Evolutionary conservation across 2,329 filamentous ascomycete species (phyloP).

Genomic region (Geosmithia putterillii): DNA sequence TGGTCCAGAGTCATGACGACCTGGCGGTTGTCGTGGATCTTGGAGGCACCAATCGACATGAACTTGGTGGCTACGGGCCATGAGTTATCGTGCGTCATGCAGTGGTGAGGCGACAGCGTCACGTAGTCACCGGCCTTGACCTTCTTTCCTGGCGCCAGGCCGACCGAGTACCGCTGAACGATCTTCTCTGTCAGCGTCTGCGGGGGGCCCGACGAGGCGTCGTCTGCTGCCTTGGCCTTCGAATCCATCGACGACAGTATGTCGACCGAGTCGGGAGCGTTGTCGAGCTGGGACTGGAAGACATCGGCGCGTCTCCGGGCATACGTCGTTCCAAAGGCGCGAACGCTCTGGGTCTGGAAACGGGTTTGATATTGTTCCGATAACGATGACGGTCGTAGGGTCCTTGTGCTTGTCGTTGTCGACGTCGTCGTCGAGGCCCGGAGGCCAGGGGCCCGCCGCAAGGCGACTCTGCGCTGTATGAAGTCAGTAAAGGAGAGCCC

Average conservation of each 20-base stretch:
- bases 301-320: slow-evolving; percentile 14
- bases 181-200: slow-evolving; percentile 93
- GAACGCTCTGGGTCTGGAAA: background rate
- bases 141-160: slow-evolving; percentile 59
- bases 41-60: slow-evolving; percentile 64
- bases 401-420: background rate
- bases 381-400: background rate
- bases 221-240: background rate
- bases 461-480: background rate
- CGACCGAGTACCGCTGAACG: slow-evolving; percentile 70
- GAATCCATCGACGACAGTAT: slow-evolving; percentile 35
- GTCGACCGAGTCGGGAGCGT: slow-evolving; percentile 33
- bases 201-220: slow-evolving; percentile 13
- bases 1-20: slow-evolving; percentile 79
- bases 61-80: slow-evolving; percentile 67
- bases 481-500: no score
- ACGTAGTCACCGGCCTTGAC: slow-evolving; percentile 79
- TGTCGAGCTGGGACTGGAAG: slow-evolving; percentile 53
- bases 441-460: background rate
- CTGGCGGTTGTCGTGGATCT: slow-evolving; percentile 54
- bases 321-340: background rate
- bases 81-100: slow-evolving; percentile 82
- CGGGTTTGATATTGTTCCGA: background rate
- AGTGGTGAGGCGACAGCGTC: slow-evolving; percentile 54
- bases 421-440: background rate